A percentile compares a stretch with the other conserved stretches of the same genome.
These are phyloP conservation scores for Cordyceps tenuipes DNA, from an alignment of 2,329 filamentous ascomycete species.

Conservation along the genomic window DNA sequence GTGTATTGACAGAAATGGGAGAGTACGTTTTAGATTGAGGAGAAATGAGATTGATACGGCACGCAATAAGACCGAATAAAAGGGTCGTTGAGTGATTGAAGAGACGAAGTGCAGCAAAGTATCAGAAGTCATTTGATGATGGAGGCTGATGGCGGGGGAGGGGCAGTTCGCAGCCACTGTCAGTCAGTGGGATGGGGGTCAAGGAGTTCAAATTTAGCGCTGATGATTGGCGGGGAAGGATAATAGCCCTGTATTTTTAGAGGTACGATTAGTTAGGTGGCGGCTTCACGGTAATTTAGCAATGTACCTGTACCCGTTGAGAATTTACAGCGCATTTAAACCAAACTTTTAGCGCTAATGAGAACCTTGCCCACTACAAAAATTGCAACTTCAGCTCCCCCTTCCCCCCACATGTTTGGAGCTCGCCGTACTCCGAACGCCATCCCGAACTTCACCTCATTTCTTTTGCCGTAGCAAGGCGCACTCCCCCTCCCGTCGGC, in stretches of 20 bases:
- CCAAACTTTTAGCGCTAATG: not conserved
- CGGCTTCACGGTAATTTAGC: too few relatives aligned
- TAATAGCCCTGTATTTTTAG: not conserved
- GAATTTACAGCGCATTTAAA: not conserved
- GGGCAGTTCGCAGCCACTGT: not conserved
- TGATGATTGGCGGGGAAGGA: not conserved
- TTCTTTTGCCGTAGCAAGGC: constrained; percentile 6
- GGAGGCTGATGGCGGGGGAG: constrained; percentile 5
- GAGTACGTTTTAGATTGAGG: not conserved
- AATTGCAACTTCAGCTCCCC: not conserved
- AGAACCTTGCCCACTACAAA: not conserved
- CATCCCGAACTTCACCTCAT: not conserved
- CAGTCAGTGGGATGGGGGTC: not conserved
- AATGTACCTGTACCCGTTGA: not conserved
- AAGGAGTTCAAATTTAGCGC: not conserved
- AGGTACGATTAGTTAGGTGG: too few relatives aligned
- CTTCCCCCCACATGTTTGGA: constrained; percentile 19
- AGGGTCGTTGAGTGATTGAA: too few relatives aligned
- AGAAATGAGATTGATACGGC: not conserved
- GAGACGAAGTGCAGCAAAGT: too few relatives aligned
- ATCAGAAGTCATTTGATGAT: not conserved
- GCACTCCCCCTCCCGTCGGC: not conserved
- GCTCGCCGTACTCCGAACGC: constrained; percentile 25
- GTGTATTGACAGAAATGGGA: not conserved
- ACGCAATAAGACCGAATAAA: too few relatives aligned